Evolutionary conservation across 805 yeast species (phyloP), one percentile per base, ranked within the genome.

Genomic region (Candida maris): DNA sequence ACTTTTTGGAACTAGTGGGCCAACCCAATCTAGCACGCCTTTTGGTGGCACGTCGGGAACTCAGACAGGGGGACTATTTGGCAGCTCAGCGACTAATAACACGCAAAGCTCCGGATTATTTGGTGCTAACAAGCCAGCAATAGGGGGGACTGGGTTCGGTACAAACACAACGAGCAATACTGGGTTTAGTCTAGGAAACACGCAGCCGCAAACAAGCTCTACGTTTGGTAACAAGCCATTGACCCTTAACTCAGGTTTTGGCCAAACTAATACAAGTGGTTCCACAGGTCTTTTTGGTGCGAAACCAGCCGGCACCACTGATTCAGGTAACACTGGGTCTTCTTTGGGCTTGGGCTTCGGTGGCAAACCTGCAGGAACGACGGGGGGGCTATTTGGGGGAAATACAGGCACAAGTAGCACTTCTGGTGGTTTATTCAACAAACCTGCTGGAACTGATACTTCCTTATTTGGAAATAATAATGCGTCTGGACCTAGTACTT

Each of bases 381-480:
- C 37, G 15, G 18, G 35, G 5, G 37, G 38, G 4, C 19, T 39
- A 29, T 42, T 42, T 31, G 44, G 46, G n/a, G 36, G 36, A 32
- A 35, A 34, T 36, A 41, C 41, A 28, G 36, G 18, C 13, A 17
- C 43, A 14, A 28, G 38, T 6, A 28, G 59, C 25, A 30, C 57
- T 18, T 51, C 65, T 23, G 71, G 71, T 15, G 74, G 73, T 2
- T 39, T 67, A 21, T 69, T 71, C 44, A 52, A 52, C 35, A 61
- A 49, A 15, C 45, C 51, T 22, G 15, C 31, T 6, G 21, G 14
- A 15, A 28, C 48, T 7, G 37, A 24, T 24, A 41, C 39, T 19
- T 50, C 24, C 42, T 48, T 64, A 34, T 64, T 65, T 52, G 71
- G 71, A 17, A 52, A 41, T 23, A 46, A 38, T 16, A 29, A 29